These are phyloP conservation scores for Lentinula detonsa DNA, from an alignment of 768 basidiomycete genomes.

Conservation along the genomic window DNA sequence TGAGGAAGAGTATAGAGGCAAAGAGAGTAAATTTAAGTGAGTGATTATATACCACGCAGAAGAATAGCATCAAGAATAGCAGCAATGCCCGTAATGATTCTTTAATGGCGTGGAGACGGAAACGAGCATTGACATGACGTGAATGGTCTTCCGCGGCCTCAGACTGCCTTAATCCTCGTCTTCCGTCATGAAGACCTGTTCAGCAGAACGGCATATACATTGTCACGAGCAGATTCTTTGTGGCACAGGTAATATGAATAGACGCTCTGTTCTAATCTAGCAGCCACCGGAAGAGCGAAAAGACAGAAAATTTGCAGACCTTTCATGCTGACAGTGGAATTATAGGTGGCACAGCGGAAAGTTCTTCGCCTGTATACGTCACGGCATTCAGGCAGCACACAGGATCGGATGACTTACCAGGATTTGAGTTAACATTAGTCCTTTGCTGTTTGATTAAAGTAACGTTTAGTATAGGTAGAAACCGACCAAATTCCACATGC, in stretches of 20 bases:
- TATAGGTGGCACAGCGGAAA: neutral
- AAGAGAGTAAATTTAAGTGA: neutral
- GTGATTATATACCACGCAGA: neutral
- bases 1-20: constrained; percentile 13
- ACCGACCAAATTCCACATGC: neutral
- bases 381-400: neutral
- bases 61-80: constrained; percentile 13
- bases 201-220: neutral
- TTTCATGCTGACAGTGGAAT: neutral
- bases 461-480: neutral
- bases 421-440: neutral
- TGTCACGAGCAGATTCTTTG: neutral
- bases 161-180: neutral
- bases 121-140: constrained; percentile 7
- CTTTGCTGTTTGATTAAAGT: neutral
- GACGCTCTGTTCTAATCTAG: too few species aligned
- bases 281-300: neutral
- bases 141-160: constrained; percentile 3
- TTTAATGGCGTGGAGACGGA: constrained; percentile 5
- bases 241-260: neutral
- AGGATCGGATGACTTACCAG: neutral
- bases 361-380: neutral
- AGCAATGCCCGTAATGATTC: neutral
- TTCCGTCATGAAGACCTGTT: neutral
- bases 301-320: neutral